Conservation (phyloP, 2,329 filamentous ascomycete species). For the Aspergillus sp. region DNA sequence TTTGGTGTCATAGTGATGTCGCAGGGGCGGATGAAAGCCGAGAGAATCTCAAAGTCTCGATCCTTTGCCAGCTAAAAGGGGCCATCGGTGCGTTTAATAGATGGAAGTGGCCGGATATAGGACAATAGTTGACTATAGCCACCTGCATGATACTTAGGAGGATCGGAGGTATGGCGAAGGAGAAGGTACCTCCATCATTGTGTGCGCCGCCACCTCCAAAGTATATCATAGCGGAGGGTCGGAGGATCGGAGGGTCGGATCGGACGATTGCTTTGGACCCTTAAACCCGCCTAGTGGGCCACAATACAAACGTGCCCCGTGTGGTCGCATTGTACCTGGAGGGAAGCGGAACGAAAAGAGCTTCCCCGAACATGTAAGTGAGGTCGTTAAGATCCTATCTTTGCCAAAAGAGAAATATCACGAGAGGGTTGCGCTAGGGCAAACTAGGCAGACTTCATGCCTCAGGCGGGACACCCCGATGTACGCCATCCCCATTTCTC, state of each 20-base stretch:
- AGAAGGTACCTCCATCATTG: not conserved
- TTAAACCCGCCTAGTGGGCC: not conserved
- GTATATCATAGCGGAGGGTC: slow-evolving; percentile 4
- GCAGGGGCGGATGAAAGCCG: not conserved
- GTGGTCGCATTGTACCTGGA: too few relatives aligned
- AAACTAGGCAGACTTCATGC: not conserved
- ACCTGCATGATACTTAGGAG: slow-evolving; percentile 7
- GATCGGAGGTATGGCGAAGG: not conserved
- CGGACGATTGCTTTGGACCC: too few relatives aligned
- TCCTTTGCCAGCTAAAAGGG: slow-evolving; percentile 1
- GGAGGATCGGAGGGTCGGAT: too few relatives aligned
- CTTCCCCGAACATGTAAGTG: not conserved
- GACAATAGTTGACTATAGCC: not conserved
- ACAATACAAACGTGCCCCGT: not conserved
- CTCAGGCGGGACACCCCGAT: not conserved
- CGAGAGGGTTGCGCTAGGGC: not conserved
- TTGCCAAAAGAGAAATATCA: not conserved
- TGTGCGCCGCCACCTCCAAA: not conserved
- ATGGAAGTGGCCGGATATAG: not conserved
- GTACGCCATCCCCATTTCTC: not conserved
- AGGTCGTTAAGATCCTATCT: not conserved
- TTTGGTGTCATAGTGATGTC: not conserved
- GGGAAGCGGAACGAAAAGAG: not conserved
- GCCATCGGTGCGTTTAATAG: slow-evolving; percentile 2
- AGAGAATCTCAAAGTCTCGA: not conserved